These are phyloP conservation scores for Cytauxzoon felis DNA, from an alignment of 169 alveolate species.

Conservation along the genomic window DNA sequence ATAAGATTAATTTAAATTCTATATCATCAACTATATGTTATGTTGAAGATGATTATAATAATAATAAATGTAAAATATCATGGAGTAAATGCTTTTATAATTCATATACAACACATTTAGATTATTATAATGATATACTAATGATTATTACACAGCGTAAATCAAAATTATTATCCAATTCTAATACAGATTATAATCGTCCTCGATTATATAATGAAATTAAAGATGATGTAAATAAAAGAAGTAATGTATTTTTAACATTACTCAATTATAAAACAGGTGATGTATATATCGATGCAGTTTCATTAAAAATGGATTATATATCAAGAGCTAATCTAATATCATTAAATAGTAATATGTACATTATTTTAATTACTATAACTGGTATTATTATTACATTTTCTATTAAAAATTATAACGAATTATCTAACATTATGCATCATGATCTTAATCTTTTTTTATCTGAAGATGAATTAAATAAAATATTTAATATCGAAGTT, in stretches of 20 bases:
- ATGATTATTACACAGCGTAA: conserved; percentile 12
- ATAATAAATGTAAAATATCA: neutral
- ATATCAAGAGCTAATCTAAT: neutral
- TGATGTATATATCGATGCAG: neutral
- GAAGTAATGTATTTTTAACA: neutral
- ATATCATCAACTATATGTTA: conserved; percentile 1
- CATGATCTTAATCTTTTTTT: neutral
- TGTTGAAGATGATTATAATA: neutral
- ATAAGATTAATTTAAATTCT: neutral
- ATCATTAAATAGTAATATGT: neutral
- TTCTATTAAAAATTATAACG: neutral
- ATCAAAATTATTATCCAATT: neutral
- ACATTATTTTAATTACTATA: conserved; percentile 7
- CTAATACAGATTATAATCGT: neutral
- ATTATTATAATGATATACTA: neutral
- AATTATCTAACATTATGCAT: neutral
- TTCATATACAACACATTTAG: conserved; percentile 47
- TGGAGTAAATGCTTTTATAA: conserved; percentile 26
- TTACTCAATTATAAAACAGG: conserved; percentile 14
- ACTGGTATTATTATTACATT: neutral
- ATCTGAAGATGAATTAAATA: neutral
- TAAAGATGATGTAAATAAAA: neutral
- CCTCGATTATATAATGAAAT: neutral
- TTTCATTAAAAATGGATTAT: neutral
- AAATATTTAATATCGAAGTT: neutral